These are phyloP conservation scores for Plasmodium adleri DNA, from an alignment of 169 alveolate genomes.

Conservation along the genomic window DNA sequence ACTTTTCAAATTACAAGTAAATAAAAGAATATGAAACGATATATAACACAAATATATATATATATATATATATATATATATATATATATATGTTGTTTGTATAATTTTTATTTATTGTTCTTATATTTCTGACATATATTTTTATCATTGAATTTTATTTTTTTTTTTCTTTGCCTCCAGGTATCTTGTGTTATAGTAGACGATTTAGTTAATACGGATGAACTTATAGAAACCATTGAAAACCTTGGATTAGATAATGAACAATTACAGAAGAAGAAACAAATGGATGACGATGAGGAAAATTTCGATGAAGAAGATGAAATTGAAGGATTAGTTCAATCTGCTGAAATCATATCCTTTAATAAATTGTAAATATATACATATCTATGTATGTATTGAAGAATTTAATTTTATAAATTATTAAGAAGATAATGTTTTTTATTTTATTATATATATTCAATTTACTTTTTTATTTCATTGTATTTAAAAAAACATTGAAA, in stretches of 20 bases:
- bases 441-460: too few species aligned
- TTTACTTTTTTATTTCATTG: too few species aligned
- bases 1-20: constrained; percentile 87
- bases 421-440: too few species aligned
- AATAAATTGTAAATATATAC: constrained; percentile 83
- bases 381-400: not conserved
- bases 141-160: not conserved
- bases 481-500: too few species aligned
- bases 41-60: too few species aligned
- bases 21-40: too few species aligned
- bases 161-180: constrained; percentile 25
- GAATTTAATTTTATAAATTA: too few species aligned
- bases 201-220: constrained; percentile 89
- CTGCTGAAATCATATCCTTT: constrained; percentile 90
- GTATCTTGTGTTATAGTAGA: constrained; percentile 89
- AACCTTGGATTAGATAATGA: constrained; percentile 88
- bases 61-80: too few species aligned
- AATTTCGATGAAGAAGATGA: constrained; percentile 84
- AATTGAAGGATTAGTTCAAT: constrained; percentile 88
- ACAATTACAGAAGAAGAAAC: constrained; percentile 77
- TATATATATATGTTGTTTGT: not conserved
- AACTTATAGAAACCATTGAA: constrained; percentile 86
- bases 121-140: not conserved
- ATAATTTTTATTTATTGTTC: not conserved
- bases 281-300: constrained; percentile 82